Evolutionary conservation across 1,284 basidiomycete species (phyloP).

Genomic region (Sphagnurus paluster): DNA sequence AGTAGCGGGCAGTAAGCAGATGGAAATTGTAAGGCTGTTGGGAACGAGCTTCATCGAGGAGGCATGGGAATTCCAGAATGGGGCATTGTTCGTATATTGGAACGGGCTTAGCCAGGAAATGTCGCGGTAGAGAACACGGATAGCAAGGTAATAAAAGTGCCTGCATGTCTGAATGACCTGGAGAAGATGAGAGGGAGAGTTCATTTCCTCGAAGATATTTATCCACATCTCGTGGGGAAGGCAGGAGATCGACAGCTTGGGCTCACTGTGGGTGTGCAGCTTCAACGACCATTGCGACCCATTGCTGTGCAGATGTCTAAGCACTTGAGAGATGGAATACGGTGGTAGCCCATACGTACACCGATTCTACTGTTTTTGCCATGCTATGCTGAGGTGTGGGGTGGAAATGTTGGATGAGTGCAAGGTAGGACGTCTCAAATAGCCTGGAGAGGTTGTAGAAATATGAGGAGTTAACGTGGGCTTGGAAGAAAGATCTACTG

Average conservation of each 20-base stretch:
- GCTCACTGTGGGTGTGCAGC: background rate
- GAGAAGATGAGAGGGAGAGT: conserved; percentile 15
- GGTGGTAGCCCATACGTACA: no score
- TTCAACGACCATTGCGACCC: background rate
- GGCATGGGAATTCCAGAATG: conserved; percentile 12
- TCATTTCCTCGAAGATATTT: conserved; percentile 15
- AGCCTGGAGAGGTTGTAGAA: no score
- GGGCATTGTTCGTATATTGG: conserved; percentile 12
- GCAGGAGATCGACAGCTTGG: conserved; percentile 8
- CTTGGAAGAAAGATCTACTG: no score
- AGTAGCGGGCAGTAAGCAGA: conserved; percentile 11
- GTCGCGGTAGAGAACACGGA: conserved; percentile 18
- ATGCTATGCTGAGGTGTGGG: no score
- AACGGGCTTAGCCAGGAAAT: conserved; percentile 17
- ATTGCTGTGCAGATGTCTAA: no score
- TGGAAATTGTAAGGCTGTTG: conserved; percentile 11
- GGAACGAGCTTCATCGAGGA: conserved; percentile 13
- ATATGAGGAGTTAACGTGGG: no score
- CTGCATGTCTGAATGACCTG: conserved; percentile 18
- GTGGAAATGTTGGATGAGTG: no score
- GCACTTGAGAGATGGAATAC: no score
- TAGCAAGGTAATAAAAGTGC: conserved; percentile 16
- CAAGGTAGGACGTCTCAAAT: no score
- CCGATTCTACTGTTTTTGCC: background rate
- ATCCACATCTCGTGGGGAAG: conserved; percentile 20